phyloP scores from a whole-genome alignment of 2,329 filamentous ascomycete species.

The Calonectria pseudoreteaudii region DNA sequence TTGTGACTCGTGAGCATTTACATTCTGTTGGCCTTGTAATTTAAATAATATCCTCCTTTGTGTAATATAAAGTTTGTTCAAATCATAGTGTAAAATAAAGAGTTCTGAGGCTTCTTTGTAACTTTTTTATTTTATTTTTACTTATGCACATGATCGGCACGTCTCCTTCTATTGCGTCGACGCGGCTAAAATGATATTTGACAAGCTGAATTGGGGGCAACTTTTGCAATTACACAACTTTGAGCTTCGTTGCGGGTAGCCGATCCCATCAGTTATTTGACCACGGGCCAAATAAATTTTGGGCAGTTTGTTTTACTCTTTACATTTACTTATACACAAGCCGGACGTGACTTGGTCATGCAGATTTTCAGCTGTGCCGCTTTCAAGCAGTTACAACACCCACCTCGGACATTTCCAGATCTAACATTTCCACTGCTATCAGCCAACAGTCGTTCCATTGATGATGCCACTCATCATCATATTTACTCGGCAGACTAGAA shows the following conservation, averaged over 20 bases:
- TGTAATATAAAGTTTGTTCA: not conserved
- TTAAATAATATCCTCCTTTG: no score
- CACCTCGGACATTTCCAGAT: not conserved
- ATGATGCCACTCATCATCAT: accelerated
- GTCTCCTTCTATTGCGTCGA: no score
- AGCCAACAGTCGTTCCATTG: not conserved
- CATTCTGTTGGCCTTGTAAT: not conserved
- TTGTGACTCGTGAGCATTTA: not conserved
- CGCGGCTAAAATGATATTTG: not conserved
- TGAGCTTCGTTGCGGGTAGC: not conserved
- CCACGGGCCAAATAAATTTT: not conserved
- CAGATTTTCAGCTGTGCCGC: not conserved
- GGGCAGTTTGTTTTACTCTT: not conserved
- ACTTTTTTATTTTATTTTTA: not conserved
- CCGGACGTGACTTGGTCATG: not conserved
- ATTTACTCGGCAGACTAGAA: not conserved
- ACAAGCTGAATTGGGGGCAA: not conserved
- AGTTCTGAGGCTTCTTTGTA: not conserved
- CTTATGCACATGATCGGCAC: no score
- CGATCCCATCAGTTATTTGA: not conserved
- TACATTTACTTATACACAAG: not conserved
- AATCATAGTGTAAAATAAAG: not conserved
- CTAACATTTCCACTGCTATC: not conserved
- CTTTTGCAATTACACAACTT: not conserved
- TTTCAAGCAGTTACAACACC: not conserved